Evolutionary conservation across 1,139 yeast species (phyloP).

Genomic region (Hyphopichia burtonii): DNA sequence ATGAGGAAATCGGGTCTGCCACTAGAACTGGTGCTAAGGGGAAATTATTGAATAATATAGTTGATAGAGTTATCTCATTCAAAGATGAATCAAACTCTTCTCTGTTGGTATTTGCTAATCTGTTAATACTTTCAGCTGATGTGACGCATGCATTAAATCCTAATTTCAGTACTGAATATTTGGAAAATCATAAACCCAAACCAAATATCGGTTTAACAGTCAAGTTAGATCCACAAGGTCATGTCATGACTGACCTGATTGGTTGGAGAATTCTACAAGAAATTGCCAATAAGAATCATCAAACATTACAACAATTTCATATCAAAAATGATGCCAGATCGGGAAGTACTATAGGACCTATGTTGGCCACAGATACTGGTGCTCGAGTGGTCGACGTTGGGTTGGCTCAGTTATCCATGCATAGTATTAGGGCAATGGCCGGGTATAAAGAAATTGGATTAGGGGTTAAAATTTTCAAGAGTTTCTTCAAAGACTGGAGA

Average conservation of each 20-base stretch:
- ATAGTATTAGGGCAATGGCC: conserved; percentile 41
- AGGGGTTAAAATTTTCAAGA: conserved; percentile 38
- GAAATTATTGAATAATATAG: conserved; percentile 18
- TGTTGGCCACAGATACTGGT: conserved; percentile 36
- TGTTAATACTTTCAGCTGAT: conserved; percentile 43
- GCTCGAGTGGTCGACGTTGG: conserved; percentile 48
- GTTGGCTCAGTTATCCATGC: conserved; percentile 47
- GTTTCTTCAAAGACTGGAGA: conserved; percentile 40
- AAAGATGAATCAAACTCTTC: conserved; percentile 7
- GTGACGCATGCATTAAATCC: conserved; percentile 50
- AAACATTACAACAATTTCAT: conserved; percentile 40
- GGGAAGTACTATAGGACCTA: conserved; percentile 50
- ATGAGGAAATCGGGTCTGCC: conserved; percentile 46
- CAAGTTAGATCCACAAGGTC: conserved; percentile 42
- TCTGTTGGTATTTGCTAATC: conserved; percentile 29
- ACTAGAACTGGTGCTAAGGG: conserved; percentile 46
- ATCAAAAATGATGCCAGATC: conserved; percentile 44
- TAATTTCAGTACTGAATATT: conserved; percentile 36
- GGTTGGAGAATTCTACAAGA: conserved; percentile 33
- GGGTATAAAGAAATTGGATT: conserved; percentile 46
- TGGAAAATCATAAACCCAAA: conserved; percentile 38
- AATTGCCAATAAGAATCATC: conserved; percentile 27
- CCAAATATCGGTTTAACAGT: conserved; percentile 44
- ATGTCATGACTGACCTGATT: conserved; percentile 43
- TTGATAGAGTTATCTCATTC: conserved; percentile 12